phyloP scores from a whole-genome alignment of 768 basidiomycete species.

The Candolleomyces aberdarensis region DNA sequence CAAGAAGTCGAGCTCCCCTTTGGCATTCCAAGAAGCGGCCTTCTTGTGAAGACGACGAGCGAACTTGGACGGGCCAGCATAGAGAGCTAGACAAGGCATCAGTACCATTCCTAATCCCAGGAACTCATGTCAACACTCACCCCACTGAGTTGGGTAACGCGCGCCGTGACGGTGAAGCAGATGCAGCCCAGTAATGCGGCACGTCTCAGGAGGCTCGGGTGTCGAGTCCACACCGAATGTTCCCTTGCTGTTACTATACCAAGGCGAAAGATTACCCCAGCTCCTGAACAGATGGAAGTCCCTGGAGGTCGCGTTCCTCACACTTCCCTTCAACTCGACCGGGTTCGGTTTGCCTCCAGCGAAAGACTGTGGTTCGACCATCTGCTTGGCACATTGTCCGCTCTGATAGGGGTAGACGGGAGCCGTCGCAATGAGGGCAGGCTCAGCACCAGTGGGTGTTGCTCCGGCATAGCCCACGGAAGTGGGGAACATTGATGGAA shows the following conservation, averaged over 20 bases:
- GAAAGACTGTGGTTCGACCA: constrained; percentile 49
- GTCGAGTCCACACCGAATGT: constrained; percentile 73
- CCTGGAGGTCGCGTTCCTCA: neutral
- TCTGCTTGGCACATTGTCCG: constrained; percentile 51
- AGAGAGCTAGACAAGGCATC: constrained; percentile 38
- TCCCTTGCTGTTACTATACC: constrained; percentile 69
- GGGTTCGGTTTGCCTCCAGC: neutral
- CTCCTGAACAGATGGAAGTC: constrained; percentile 68
- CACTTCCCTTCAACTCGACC: constrained; percentile 10
- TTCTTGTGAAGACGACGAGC: constrained; percentile 51
- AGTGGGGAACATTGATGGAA: constrained; percentile 73
- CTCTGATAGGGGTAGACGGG: constrained; percentile 78
- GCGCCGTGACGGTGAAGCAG: constrained; percentile 83
- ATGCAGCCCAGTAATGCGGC: constrained; percentile 71
- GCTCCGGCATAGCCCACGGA: constrained; percentile 73
- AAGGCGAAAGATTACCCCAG: constrained; percentile 86
- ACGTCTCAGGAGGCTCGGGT: constrained; percentile 67
- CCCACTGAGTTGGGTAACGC: constrained; percentile 61
- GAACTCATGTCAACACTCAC: constrained; percentile 36
- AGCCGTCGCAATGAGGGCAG: constrained; percentile 68
- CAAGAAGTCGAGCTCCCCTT: constrained; percentile 68
- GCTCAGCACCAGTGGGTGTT: constrained; percentile 79
- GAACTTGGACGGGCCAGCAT: constrained; percentile 61
- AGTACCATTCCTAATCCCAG: constrained; percentile 1
- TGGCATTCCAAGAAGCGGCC: constrained; percentile 59